A percentile compares a stretch with the other conserved stretches of the same genome.
These are phyloP conservation scores for Malania oleifera DNA, from an alignment of 164 flowering plant genomes.

Conservation along the genomic window DNA sequence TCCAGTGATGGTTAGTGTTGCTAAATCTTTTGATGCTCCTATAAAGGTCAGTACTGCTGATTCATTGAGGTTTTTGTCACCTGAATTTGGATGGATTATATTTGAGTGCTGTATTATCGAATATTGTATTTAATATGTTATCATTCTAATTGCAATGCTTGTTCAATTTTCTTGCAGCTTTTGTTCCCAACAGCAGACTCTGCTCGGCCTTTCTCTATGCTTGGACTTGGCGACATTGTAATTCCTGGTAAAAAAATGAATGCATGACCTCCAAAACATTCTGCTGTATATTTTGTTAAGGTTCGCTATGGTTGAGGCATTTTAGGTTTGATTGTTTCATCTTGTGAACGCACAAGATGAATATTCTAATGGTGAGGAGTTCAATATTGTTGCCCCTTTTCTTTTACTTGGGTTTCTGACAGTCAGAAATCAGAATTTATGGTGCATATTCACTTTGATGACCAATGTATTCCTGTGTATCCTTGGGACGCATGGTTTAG, in stretches of 20 bases:
- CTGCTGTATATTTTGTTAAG: background rate
- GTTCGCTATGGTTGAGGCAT: no score
- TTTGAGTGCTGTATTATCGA: background rate
- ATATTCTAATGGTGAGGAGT: no score
- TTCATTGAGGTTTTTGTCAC: background rate
- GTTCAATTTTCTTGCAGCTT: conserved; percentile 47
- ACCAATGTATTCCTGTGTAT: no score
- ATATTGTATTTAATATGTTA: background rate
- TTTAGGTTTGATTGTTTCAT: no score
- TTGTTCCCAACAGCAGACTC: conserved; percentile 85
- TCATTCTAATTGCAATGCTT: background rate
- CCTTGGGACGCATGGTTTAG: no score
- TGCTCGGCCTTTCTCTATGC: conserved; percentile 86
- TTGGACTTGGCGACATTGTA: conserved; percentile 98
- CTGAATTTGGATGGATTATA: background rate
- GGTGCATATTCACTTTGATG: no score
- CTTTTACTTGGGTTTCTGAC: no score
- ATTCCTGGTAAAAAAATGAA: conserved; percentile 62
- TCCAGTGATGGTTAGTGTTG: conserved; percentile 99
- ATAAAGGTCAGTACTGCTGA: conserved; percentile 68
- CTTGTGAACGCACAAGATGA: no score
- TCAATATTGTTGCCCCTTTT: no score
- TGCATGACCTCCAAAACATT: background rate
- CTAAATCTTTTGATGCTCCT: conserved; percentile 99
- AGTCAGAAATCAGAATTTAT: no score